phyloP scores from a whole-genome alignment of 2,329 filamentous ascomycete species.

The Mariannaea sp. region DNA sequence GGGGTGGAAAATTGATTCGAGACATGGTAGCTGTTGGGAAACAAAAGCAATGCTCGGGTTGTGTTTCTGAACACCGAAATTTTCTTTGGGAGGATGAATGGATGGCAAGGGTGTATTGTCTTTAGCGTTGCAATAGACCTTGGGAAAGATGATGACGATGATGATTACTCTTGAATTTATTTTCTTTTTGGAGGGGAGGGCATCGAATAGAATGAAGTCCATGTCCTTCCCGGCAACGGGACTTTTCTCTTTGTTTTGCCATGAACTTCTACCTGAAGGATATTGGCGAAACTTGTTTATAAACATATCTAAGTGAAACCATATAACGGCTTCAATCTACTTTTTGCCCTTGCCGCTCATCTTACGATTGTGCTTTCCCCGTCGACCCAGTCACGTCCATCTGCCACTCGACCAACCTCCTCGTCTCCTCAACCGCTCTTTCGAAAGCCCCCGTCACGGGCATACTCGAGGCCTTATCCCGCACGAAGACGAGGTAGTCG shows the following conservation, averaged over 20 bases:
- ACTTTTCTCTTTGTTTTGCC: no score
- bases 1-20: background rate
- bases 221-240: conserved; percentile 8
- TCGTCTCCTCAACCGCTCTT: conserved; percentile 31
- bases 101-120: conserved; percentile 11
- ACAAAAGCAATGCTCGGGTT: conserved; percentile 1
- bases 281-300: no score
- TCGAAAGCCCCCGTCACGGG: conserved; percentile 42
- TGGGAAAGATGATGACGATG: conserved; percentile 16
- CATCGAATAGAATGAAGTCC: conserved; percentile 23
- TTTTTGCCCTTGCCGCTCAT: background rate
- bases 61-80: background rate
- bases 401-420: conserved; percentile 24
- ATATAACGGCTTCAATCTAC: background rate
- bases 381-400: conserved; percentile 16
- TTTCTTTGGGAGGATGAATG: no score
- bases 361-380: conserved; percentile 9
- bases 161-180: conserved; percentile 13
- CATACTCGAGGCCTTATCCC: conserved; percentile 10
- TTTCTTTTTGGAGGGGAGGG: conserved; percentile 7
- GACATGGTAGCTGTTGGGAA: background rate
- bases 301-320: no score
- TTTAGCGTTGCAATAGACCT: conserved; percentile 20
- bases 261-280: no score
- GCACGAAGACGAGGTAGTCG: conserved; percentile 23